Evolutionary conservation across 257 asterid genomes (phyloP), one percentile per base, ranked within the genome.

Genomic region (Agastache rugosa): DNA sequence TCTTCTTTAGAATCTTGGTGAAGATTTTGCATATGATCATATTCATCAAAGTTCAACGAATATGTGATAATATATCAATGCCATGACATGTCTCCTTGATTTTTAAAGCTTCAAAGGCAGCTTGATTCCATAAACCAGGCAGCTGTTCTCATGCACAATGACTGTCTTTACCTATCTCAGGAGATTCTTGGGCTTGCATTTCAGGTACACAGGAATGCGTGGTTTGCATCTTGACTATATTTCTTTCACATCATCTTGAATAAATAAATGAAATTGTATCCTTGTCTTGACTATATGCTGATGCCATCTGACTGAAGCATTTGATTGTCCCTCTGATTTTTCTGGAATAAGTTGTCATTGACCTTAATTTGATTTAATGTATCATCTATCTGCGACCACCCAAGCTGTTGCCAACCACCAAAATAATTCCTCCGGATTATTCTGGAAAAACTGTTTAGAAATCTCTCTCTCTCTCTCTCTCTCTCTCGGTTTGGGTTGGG

Each of bases 101-200:
- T 75, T 84, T 23, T 78, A 88, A 77, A 92, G 99, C 91, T 92
- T 75, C 92, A 95, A 77, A 90, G 86, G 82, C 96, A 90, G 83
- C 97, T 95, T 73, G 99, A 88, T 75, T 77, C 93, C 75, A 89
- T 92, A 66, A 89, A 88, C 89, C 98, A 95, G 88, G 92, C 96
- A 8, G 93, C 97, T 31, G 89, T 92, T 82, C 97, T 90, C 77
- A 83, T 90, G 86, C 94, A 92, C 86, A 95, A 95, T 63, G 99
- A 95, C 77, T 95, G 98, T 75, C 90, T 90, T 67, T 95, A 89
- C 85, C 86, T 95, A 16, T 89, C 97, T 77, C 91, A 89, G 82
- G 99, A 95, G 91, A 89, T 91, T 82, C 90, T 92, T 78, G 99
- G 97, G 72, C 96, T 95, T 83, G 92, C 98, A 35, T 95, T 92